Base-by-base conservation (phyloP, 176 grass and related monocot genomes). In the Aegilops speltoides region DNA sequence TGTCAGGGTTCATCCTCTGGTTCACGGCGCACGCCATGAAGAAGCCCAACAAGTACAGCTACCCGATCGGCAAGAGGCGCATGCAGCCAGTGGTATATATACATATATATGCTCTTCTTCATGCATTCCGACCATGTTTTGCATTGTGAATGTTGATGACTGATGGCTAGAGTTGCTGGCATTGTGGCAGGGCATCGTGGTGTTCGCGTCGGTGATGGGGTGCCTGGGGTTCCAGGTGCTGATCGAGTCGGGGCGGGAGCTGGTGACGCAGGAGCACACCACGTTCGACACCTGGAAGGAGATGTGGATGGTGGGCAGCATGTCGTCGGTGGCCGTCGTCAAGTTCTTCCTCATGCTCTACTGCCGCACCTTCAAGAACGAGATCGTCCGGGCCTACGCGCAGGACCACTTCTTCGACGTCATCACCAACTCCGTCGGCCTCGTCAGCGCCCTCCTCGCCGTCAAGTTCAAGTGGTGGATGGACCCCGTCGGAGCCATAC, bases 351-450 rank as follows among this genome's bases (percentile, higher is more conserved):
- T 99, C 26, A 94, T 99, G 97, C 28, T 99, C 22, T 99, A 99
- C 68, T 99, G 97, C 52, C 86, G 97, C 11, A 83, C 87, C 2
- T 99, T 99, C 87, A 86, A 94, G 84, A 99, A 99, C 2, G 97
- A 96, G 73, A 99, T 99, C 13, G 94, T 99, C 17, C 73, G 79
- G 24, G 94, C 97, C 0, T 99, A 99, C 23, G 97, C 94, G 13
- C 97, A 94, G 67, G 97, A 99, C 28, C 97, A 99, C 66, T 96
- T 96, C 82, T 99, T 99, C 24, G 97, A 99, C 63, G 97, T 99
- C 22, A 96, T 99, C 73, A 99, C 97, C 4, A 99, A 99, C 88
- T 96, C 92, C 2, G 87, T 99, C 41, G 97, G 97, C 48, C 85
- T 99, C 1, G 90, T 90, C 11, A 34, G 88, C 2, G 88, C 97